Base-by-base conservation (phyloP, 176 grass and related monocot genomes). In the Poa annua region DNA sequence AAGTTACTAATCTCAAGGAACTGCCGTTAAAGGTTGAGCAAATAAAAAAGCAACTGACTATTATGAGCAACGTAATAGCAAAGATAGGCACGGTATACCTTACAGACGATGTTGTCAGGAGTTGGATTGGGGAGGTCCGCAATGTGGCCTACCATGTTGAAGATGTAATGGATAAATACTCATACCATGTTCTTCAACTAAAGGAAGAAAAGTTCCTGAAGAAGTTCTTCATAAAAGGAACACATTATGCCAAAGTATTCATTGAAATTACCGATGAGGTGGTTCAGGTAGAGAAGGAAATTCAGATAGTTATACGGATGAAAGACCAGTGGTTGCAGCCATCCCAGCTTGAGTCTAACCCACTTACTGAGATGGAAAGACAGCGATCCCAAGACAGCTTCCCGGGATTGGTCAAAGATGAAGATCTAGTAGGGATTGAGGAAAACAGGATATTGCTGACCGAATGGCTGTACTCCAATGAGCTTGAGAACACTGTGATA, bases 341-440 rank as follows among this genome's bases (percentile, higher is more conserved):
- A 4, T 83, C 22, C 74, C 86, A 83, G 74, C 86, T 78, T 45
- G 66, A 45, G 1, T 8, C 65, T 41, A 32, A 87, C 39, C 79
- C 59, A 16, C 44, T 72, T 5, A 22, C 44, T 14, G 86, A 71
- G 17, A 83, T 72, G 0, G 65, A 78, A 83, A 88, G 86, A 10
- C 80, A 83, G 0, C 44, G 22, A 33, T 88, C 86, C 12, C 80
- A 78, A 33, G 86, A 78, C 25, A 41, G 44, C 33, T 88, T 88
- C 17, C 86, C 80, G 8, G 74, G 71, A 63, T 39, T 88, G 83
- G 80, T 88, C 21, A 88, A 78, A 83, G 80, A 88, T 83, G 86
- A 71, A 19, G 86, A 83, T 55, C 45, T 87, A 26, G 85, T 87
- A 7, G 85, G 85, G 5, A 69, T 87, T 70, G 71, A 82, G 26